Conservation (phyloP, 768 basidiomycete genomes). For the Lentinus brumalis region DNA sequence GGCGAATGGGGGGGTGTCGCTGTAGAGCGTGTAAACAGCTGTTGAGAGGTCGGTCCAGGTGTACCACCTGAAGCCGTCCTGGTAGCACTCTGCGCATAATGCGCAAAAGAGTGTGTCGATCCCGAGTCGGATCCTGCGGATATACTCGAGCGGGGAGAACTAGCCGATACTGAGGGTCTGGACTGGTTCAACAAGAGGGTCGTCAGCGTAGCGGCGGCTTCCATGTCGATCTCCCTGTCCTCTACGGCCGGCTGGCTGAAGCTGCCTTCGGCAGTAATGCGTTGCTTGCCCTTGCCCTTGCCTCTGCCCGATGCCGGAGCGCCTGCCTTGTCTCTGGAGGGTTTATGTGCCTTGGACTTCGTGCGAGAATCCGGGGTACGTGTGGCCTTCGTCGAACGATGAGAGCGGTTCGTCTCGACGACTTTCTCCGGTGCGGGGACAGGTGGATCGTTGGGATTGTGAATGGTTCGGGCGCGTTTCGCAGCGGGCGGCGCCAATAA, state of each 20-base stretch:
- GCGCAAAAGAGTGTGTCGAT: slow-evolving; percentile 61
- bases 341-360: slow-evolving; percentile 25
- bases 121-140: slow-evolving; percentile 68
- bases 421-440: slow-evolving; percentile 49
- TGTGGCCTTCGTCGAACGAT: slow-evolving; percentile 23
- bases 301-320: slow-evolving; percentile 11
- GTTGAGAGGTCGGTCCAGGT: slow-evolving; percentile 41
- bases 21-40: slow-evolving; percentile 33
- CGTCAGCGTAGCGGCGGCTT: slow-evolving; percentile 80
- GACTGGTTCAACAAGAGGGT: slow-evolving; percentile 68
- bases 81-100: slow-evolving; percentile 69
- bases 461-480: slow-evolving; percentile 78
- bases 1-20: slow-evolving; percentile 38
- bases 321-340: slow-evolving; percentile 24
- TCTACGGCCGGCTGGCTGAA: slow-evolving; percentile 13
- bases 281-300: slow-evolving; percentile 21
- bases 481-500: slow-evolving; percentile 76
- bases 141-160: slow-evolving; percentile 73
- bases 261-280: slow-evolving; percentile 18
- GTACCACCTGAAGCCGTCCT: slow-evolving; percentile 47
- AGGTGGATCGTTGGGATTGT: slow-evolving; percentile 72
- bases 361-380: slow-evolving; percentile 21
- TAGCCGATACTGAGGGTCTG: slow-evolving; percentile 57
- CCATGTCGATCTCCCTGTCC: slow-evolving; percentile 58
- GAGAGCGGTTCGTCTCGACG: slow-evolving; percentile 22